Conservation (phyloP, 305 asterid genomes). For the Solanum aculeatissimum region DNA sequence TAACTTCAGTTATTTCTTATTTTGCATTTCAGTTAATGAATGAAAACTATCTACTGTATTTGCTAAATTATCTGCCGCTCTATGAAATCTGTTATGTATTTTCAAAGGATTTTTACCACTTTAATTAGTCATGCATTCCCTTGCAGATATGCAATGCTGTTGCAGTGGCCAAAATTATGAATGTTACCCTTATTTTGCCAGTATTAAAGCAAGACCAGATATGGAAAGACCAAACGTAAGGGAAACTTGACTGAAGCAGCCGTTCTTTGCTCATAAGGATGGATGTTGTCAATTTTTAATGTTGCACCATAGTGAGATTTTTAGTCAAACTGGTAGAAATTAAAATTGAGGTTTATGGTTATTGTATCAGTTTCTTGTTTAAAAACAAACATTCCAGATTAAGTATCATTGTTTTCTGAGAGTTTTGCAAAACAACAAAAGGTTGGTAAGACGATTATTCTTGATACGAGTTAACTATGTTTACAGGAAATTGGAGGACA, state of each 20-base stretch:
- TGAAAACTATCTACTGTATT: background rate
- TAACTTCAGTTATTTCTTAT: background rate
- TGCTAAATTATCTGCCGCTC: background rate
- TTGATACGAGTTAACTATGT: background rate
- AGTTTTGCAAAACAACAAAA: too few species aligned
- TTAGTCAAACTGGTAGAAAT: background rate
- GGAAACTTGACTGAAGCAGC: constrained; percentile 17
- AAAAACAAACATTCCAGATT: background rate
- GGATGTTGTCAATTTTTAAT: background rate
- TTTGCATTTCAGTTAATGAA: background rate
- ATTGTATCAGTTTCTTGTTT: background rate
- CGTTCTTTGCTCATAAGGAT: background rate
- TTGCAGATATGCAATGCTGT: constrained; percentile 98
- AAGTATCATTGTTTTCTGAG: background rate
- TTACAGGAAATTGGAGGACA: constrained; percentile 97
- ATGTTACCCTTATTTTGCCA: constrained; percentile 95
- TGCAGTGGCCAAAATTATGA: constrained; percentile 95
- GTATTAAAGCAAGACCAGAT: constrained; percentile 99
- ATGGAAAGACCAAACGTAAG: constrained; percentile 99
- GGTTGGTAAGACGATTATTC: background rate
- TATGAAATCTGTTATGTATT: background rate
- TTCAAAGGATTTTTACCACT: background rate
- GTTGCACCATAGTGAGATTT: background rate
- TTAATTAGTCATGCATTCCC: constrained; percentile 5
- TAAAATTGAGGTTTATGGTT: background rate